Percentiles rank a stretch among this genome's conserved stretches.
Conservation (phyloP, 2,329 filamentous ascomycete genomes). For the Geosmithia morbida region DNA sequence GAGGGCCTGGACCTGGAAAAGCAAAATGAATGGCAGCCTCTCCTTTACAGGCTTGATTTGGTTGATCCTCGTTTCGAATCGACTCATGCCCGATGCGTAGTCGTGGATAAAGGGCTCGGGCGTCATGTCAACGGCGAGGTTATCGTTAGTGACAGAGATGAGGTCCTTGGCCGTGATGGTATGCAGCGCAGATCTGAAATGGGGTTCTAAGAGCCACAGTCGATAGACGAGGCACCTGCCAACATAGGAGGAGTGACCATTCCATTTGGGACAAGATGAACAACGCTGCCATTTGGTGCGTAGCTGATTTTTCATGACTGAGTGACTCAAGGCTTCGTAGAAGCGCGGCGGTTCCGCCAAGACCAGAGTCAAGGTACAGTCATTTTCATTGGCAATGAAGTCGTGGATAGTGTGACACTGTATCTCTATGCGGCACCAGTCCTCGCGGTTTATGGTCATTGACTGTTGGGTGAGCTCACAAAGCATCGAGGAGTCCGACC, state of each 20-base stretch:
- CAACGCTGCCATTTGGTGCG: constrained; percentile 13
- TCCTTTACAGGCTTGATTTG: constrained; percentile 1
- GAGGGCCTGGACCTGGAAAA: constrained; percentile 50
- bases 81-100: constrained; percentile 9
- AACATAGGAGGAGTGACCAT: constrained; percentile 16
- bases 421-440: constrained; percentile 25
- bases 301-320: neutral
- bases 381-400: constrained; percentile 19
- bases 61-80: constrained; percentile 17
- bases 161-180: constrained; percentile 6
- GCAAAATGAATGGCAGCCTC: constrained; percentile 32
- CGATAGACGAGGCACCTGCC: constrained; percentile 31
- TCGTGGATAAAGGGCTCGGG: constrained; percentile 5
- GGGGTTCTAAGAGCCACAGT: constrained; percentile 11
- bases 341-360: constrained; percentile 36
- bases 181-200: constrained; percentile 12
- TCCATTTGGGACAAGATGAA: constrained; percentile 9
- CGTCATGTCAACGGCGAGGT: constrained; percentile 6
- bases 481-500: neutral
- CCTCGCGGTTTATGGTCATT: constrained; percentile 22
- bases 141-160: constrained; percentile 9
- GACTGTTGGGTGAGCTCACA: constrained; percentile 26
- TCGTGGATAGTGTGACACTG: constrained; percentile 32
- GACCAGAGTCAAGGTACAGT: constrained; percentile 30
- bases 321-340: constrained; percentile 15